These are phyloP conservation scores for Apiotrichum laibachii DNA, from an alignment of 1,284 basidiomycete species.

Conservation along the genomic window DNA sequence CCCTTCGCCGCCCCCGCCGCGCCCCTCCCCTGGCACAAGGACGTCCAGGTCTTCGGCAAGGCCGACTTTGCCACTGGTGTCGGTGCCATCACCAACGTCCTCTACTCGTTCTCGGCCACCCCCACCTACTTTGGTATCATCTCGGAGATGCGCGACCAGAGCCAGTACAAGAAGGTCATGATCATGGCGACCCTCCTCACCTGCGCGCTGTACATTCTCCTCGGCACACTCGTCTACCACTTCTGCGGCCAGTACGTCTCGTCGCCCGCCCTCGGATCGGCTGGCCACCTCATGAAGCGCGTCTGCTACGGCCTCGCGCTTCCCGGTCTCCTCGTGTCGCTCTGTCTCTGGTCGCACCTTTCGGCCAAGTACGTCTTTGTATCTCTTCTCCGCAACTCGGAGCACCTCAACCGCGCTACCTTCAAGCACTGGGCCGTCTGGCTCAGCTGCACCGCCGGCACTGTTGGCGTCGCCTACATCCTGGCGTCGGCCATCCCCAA, in stretches of 20 bases:
- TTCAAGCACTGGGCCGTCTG: conserved; percentile 59
- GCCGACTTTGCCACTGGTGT: conserved; percentile 34
- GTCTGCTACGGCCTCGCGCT: conserved; percentile 41
- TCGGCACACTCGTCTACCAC: conserved; percentile 9
- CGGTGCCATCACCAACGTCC: conserved; percentile 29
- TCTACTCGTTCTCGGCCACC: conserved; percentile 31
- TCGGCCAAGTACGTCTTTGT: conserved; percentile 59
- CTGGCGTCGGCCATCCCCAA: conserved; percentile 16
- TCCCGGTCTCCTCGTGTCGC: conserved; percentile 33
- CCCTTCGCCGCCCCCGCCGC: conserved; percentile 39
- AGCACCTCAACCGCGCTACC: conserved; percentile 61
- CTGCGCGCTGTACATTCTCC: conserved; percentile 13
- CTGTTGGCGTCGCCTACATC: conserved; percentile 9
- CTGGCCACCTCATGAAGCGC: conserved; percentile 42
- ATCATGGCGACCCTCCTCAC: conserved; percentile 25
- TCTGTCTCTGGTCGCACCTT: conserved; percentile 25
- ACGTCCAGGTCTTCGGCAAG: conserved; percentile 28
- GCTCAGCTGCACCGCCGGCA: conserved; percentile 51
- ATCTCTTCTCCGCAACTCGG: conserved; percentile 58
- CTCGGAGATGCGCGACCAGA: conserved; percentile 43
- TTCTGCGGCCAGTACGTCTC: conserved; percentile 8
- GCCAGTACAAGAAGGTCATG: conserved; percentile 27
- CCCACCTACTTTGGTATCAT: conserved; percentile 35
- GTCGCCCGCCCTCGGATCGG: conserved; percentile 41
- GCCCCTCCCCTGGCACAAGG: conserved; percentile 34